Evolutionary conservation across 2,329 filamentous ascomycete species (phyloP), one percentile per base, ranked within the genome.

Genomic region (Achaetomium macrosporum): DNA sequence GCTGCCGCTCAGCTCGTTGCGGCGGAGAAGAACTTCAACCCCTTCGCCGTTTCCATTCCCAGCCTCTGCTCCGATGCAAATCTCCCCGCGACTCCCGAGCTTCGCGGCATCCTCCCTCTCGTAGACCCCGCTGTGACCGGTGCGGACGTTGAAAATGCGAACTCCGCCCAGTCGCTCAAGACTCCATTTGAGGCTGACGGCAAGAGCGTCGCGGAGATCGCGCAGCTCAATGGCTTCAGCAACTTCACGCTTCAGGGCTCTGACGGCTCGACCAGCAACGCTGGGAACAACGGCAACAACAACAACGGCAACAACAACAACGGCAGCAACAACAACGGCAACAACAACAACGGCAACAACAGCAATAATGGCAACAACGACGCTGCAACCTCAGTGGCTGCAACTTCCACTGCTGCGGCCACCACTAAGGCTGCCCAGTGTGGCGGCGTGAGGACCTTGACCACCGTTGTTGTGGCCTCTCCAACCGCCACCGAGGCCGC

Each of bases 1-100:
- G 84, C 84, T 20, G 76, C 76, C 55, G 77, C 76, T 15, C 2
- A 37, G 35, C 74, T 87, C 20, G 83, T 87, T n/a, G 77, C 78
- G 16, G 83, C 84, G 3, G 84, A 87, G 74, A 83, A 85, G 69
- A 87, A 88, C 76, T 85, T 85, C 73, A 87, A 87, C 73, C 82
- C 82, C 50, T 87, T 83, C 59, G 77, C 69, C 53, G 76, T 78
- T 54, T 72, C 71, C 64, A 75, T 82, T 35, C 83, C 81, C 19
- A 79, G 74, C 56, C 78, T 88, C 64, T 88, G 85, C 69, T 76
- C 73, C 25, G 83, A 88, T 58, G 70, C 81, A 1, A 71, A 73
- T 29, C 78, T 88, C 4, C 85, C 85, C 12, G 77, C 73, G 33
- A 86, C 80, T 10, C 68, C 70, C 19, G 75, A 75, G 53, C 80